These are phyloP conservation scores for Shiraia bambusicola DNA, from an alignment of 2,329 filamentous ascomycete genomes.

Conservation along the genomic window DNA sequence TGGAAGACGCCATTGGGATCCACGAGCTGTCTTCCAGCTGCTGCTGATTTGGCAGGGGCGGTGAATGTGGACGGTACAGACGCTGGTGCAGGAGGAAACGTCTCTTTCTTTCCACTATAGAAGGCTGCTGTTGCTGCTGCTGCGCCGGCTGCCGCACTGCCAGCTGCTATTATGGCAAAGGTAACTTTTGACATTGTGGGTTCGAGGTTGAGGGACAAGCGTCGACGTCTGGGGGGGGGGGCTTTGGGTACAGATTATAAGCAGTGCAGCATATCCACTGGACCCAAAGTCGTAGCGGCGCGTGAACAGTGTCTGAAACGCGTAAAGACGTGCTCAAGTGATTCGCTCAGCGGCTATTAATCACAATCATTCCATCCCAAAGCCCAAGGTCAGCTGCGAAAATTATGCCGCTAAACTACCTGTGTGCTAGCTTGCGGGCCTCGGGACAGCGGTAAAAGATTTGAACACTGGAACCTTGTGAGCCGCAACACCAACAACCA, in stretches of 20 bases:
- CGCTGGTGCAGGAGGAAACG: slow-evolving; percentile 24
- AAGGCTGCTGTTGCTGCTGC: slow-evolving; percentile 52
- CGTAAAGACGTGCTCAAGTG: slow-evolving; percentile 31
- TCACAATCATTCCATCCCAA: slow-evolving; percentile 8
- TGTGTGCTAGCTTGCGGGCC: slow-evolving; percentile 11
- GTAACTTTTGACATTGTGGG: slow-evolving; percentile 53
- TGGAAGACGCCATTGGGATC: slow-evolving; percentile 56
- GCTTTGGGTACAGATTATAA: slow-evolving; percentile 11
- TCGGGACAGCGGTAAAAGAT: too few species aligned
- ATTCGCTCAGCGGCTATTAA: slow-evolving; percentile 35
- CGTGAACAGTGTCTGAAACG: slow-evolving; percentile 42
- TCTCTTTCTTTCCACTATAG: slow-evolving; percentile 42
- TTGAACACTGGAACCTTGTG: slow-evolving; percentile 6
- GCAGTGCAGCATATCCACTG: slow-evolving; percentile 4
- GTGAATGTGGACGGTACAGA: slow-evolving; percentile 41
- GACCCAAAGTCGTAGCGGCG: slow-evolving; percentile 35
- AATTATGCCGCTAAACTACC: slow-evolving; percentile 18
- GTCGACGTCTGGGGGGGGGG: slow-evolving; percentile 1
- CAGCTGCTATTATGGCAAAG: slow-evolving; percentile 52
- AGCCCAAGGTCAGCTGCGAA: slow-evolving; percentile 15
- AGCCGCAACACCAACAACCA: slow-evolving; percentile 7
- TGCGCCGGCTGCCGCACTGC: slow-evolving; percentile 51
- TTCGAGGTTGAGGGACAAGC: slow-evolving; percentile 1
- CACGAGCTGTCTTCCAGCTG: slow-evolving; percentile 40
- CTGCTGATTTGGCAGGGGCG: slow-evolving; percentile 26